Percentiles rank a stretch among this genome's conserved stretches.
Conservation (phyloP, 2,329 filamentous ascomycete species). For the Aschersonia sp. region DNA sequence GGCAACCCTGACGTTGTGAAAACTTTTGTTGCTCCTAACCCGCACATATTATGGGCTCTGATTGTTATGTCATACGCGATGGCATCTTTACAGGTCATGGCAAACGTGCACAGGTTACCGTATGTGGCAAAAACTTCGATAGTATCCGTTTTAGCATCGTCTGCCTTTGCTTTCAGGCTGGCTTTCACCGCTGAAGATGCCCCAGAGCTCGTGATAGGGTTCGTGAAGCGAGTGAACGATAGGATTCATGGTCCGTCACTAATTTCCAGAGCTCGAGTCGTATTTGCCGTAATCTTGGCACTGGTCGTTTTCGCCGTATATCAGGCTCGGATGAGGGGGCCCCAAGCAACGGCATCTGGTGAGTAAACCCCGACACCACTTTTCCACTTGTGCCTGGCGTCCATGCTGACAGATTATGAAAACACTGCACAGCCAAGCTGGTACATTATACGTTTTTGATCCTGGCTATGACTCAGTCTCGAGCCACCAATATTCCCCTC, state of each 20-base stretch:
- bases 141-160: constrained; percentile 26
- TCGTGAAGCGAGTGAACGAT: constrained; percentile 24
- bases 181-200: constrained; percentile 79
- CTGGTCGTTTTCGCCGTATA: constrained; percentile 23
- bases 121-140: constrained; percentile 24
- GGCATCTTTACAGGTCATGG: constrained; percentile 31
- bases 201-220: constrained; percentile 56
- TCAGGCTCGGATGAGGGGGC: constrained; percentile 17
- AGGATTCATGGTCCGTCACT: constrained; percentile 28
- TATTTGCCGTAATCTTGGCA: constrained; percentile 32
- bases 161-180: constrained; percentile 72
- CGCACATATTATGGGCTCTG: constrained; percentile 57
- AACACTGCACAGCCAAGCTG: constrained; percentile 16
- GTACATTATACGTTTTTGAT: constrained; percentile 61
- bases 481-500: constrained; percentile 71
- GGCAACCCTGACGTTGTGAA: constrained; percentile 81
- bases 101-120: constrained; percentile 25
- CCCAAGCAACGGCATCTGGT: constrained; percentile 14
- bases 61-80: constrained; percentile 55
- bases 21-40: constrained; percentile 48
- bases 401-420: background rate
- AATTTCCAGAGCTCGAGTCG: constrained; percentile 30
- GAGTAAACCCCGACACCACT: constrained; percentile 2
- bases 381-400: background rate
- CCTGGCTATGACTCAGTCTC: constrained; percentile 75